phyloP scores from a whole-genome alignment of 805 yeast genomes.

The Wickerhamomyces chaumierensis region DNA sequence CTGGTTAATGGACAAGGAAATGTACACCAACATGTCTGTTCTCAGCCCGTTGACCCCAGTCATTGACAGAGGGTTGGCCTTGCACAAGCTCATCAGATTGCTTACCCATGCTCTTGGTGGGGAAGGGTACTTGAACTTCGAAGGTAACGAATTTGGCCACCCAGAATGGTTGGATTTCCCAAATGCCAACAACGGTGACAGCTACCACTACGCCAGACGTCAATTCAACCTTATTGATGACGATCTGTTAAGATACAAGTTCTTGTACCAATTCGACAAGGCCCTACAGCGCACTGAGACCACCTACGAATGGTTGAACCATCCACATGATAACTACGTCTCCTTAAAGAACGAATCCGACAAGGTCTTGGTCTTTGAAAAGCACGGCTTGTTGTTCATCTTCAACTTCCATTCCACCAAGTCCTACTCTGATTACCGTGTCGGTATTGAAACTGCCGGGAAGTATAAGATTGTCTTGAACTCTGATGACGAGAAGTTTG shows the following conservation, averaged over 20 bases:
- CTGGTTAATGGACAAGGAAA: conserved; percentile 97
- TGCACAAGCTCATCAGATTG: conserved; percentile 85
- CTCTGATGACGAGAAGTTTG: conserved; percentile 59
- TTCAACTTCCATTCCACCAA: conserved; percentile 86
- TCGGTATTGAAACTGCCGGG: conserved; percentile 82
- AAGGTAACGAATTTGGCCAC: conserved; percentile 97
- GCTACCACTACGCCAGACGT: conserved; percentile 89
- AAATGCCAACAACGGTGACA: conserved; percentile 74
- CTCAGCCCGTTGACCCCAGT: conserved; percentile 63
- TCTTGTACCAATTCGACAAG: conserved; percentile 69
- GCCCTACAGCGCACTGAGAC: conserved; percentile 75
- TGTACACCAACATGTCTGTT: conserved; percentile 91
- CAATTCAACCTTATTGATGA: conserved; percentile 86
- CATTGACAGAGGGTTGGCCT: conserved; percentile 79
- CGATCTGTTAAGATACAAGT: conserved; percentile 66
- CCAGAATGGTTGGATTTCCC: conserved; percentile 99
- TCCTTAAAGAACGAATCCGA: conserved; percentile 84
- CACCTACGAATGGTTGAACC: conserved; percentile 57
- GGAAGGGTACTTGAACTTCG: conserved; percentile 91
- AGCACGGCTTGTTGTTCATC: conserved; percentile 73
- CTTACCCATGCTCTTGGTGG: conserved; percentile 90
- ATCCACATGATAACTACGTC: conserved; percentile 66
- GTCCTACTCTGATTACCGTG: conserved; percentile 75
- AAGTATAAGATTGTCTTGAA: conserved; percentile 63
- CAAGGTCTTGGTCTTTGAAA: conserved; percentile 80